These are phyloP conservation scores for Dactylellina drechsleri DNA, from an alignment of 2,329 filamentous ascomycete genomes.

Conservation along the genomic window DNA sequence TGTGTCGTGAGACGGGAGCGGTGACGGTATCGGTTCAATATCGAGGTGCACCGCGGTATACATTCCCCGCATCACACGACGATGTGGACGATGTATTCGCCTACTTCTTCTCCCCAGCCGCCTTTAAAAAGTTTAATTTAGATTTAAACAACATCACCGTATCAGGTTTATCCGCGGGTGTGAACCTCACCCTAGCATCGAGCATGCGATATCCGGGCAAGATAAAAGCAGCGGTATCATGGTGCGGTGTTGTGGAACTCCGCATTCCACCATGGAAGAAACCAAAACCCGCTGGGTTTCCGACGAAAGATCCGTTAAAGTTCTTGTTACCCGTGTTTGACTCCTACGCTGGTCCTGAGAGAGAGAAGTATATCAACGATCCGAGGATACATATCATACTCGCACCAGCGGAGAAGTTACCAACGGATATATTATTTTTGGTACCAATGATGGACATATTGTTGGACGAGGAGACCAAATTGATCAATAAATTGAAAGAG, in stretches of 20 bases:
- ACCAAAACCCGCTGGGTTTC: constrained; percentile 59
- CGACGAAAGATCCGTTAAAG: constrained; percentile 61
- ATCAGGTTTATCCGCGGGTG: constrained; percentile 64
- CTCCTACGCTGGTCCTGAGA: constrained; percentile 62
- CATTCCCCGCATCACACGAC: constrained; percentile 63
- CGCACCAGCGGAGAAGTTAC: constrained; percentile 60
- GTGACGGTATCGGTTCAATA: constrained; percentile 62
- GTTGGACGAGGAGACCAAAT: constrained; percentile 62
- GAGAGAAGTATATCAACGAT: constrained; percentile 59
- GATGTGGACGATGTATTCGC: constrained; percentile 64
- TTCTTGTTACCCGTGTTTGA: constrained; percentile 64
- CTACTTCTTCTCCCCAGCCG: constrained; percentile 62
- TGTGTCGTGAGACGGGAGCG: constrained; percentile 63
- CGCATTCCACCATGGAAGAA: constrained; percentile 63
- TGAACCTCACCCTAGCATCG: constrained; percentile 63
- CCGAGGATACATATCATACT: constrained; percentile 62
- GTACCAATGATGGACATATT: constrained; percentile 63
- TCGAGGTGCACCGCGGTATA: constrained; percentile 62
- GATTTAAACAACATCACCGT: constrained; percentile 63
- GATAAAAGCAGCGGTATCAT: constrained; percentile 61
- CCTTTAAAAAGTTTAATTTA: constrained; percentile 61
- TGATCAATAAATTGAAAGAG: constrained; percentile 61
- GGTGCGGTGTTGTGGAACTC: constrained; percentile 63
- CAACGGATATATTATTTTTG: constrained; percentile 62
- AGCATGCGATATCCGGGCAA: constrained; percentile 59